Base-by-base conservation (phyloP, 2,329 filamentous ascomycete species). In the Paecilomyces niveus region DNA sequence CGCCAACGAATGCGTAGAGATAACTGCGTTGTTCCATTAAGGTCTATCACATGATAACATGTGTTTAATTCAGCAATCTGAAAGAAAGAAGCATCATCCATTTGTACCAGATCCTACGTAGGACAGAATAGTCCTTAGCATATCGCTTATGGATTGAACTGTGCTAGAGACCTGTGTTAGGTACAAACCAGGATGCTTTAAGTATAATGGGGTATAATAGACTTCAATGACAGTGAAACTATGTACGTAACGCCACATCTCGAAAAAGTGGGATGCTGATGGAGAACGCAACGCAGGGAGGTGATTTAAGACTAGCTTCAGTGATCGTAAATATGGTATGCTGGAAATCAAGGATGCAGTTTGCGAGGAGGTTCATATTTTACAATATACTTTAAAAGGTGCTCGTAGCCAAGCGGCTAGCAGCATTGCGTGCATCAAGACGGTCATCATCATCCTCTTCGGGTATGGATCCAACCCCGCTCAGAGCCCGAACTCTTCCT, bases 361-460 rank as follows among this genome's bases (percentile, higher is more conserved):
- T n/a, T 13, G 50, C 9, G 26, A 15, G 56, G 29, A 39, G 55
- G 21, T 15, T 51, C 39, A 59, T 54, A 59, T 52, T 55, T 24
- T 72, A 72, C 68, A 73, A 57, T 61, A 58, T 57, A 61, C 52
- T 64, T 73, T 78, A 97, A 74, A 97, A 97, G 18, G 93, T 97
- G 79, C 92, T 97, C 65, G 92, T 90, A 54, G 93, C 94, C 78
- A 99, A 80, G 70, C 94, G 85, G 76, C 90, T 96, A 35, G 94
- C 94, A 56, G 94, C 94, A 77, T 97, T 99, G 74, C 90, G 86
- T 50, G 94, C 94, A 81, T 99, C 94, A 60, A 99, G 86, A 57
- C 92, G 84, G 74, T 99, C 94, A 68, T 96, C 92, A 68, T 97
- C 89, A 63, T 92, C 79, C 56, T 78, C 93, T 61, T 74, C 74